Percentiles rank a stretch among this genome's conserved stretches.
These are phyloP conservation scores for Puccinia horiana DNA, from an alignment of 1,284 basidiomycete genomes.

Conservation along the genomic window DNA sequence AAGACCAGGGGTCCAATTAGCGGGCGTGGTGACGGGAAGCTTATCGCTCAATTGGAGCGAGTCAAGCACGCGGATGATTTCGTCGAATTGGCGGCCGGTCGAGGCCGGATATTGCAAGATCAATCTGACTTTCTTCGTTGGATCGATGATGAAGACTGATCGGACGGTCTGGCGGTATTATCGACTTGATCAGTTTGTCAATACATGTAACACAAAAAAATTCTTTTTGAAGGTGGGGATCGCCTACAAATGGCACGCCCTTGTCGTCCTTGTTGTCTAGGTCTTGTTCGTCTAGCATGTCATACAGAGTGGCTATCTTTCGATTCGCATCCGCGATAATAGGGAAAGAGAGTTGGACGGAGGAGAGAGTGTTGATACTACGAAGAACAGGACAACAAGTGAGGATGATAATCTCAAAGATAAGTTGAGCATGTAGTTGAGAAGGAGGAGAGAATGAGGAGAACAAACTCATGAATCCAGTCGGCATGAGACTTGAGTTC, in stretches of 20 bases:
- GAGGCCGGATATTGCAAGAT: slow-evolving; percentile 81
- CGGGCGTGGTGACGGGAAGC: slow-evolving; percentile 69
- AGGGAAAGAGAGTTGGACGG: slow-evolving; percentile 22
- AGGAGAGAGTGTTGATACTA: slow-evolving; percentile 37
- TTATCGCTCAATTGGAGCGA: slow-evolving; percentile 92
- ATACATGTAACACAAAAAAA: not conserved
- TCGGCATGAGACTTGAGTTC: slow-evolving; percentile 77
- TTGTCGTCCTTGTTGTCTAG: slow-evolving; percentile 91
- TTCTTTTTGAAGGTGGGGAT: not conserved
- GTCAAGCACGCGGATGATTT: slow-evolving; percentile 80
- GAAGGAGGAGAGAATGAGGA: slow-evolving; percentile 39
- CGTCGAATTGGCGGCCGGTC: slow-evolving; percentile 67
- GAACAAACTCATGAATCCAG: slow-evolving; percentile 77
- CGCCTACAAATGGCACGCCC: slow-evolving; percentile 74
- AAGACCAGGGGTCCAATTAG: slow-evolving; percentile 87
- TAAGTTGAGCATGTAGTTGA: slow-evolving; percentile 82
- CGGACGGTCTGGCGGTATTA: slow-evolving; percentile 69
- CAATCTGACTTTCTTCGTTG: slow-evolving; percentile 80
- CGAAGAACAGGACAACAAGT: not conserved
- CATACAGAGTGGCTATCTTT: slow-evolving; percentile 76
- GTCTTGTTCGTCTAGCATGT: slow-evolving; percentile 95
- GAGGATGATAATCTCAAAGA: not conserved
- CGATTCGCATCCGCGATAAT: slow-evolving; percentile 84
- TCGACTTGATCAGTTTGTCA: slow-evolving; percentile 57
- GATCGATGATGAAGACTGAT: slow-evolving; percentile 92